Base-by-base conservation (phyloP, 2,329 filamentous ascomycete genomes). In the Aspergillus cejpii region DNA sequence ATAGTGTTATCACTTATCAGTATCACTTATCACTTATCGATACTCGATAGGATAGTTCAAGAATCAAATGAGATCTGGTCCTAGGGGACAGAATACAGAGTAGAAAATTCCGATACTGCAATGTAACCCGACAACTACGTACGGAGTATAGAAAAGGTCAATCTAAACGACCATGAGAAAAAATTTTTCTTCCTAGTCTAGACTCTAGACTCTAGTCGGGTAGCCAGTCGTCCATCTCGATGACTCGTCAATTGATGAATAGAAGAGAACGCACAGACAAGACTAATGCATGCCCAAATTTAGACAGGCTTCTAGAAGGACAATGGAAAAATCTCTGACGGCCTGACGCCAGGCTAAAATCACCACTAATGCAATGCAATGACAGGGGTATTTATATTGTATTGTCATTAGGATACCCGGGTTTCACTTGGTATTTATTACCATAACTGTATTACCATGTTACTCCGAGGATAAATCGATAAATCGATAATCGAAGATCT, bases 131-230 rank as follows among this genome's bases (percentile, higher is more conserved):
- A n/a, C n/a, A n/a, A n/a, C n/a, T 17, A 23, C 20, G 39, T n/a
- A 14, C 21, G 27, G 14, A 14, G 6, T 15, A 27, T n/a, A 21
- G 26, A n/a, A n/a, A n/a, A n/a, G n/a, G n/a, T n/a, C n/a, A n/a
- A n/a, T n/a, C n/a, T n/a, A n/a, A n/a, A n/a, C n/a, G 14, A 28
- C 28, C 29, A 28, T 42, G 24, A 21, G 33, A 37, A 36, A 34
- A 44, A 40, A 44, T 36, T 44, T 44, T 39, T 37, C 14, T 10
- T 24, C 36, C 28, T 37, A 26, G 21, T 21, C 24, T 24, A 33
- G 17, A 39, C 19, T 11, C 34, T 24, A 2, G 2, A 15, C n/a
- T n/a, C n/a, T n/a, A n/a, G n/a, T n/a, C n/a, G n/a, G n/a, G n/a
- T n/a, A n/a, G n/a, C n/a, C n/a, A n/a, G n/a, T n/a, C 14, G 28